A percentile compares a stretch with the other conserved stretches of the same genome.
Conservation (phyloP, 1,139 yeast genomes). For the Yamadazyma taylorii region DNA sequence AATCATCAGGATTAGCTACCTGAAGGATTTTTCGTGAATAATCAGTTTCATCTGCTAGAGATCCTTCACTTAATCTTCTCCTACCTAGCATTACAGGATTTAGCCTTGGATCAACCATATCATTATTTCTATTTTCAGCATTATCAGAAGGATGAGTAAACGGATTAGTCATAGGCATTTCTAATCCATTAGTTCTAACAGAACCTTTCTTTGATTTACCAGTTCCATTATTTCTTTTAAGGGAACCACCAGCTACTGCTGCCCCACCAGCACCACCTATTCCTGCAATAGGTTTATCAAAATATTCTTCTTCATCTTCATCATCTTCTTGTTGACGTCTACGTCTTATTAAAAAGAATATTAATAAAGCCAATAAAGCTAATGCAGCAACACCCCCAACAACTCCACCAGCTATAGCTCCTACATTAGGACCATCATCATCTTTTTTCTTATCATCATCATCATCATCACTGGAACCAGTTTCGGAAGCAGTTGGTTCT, state of each 20-base stretch:
- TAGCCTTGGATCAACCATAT: conserved; percentile 52
- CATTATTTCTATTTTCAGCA: conserved; percentile 23
- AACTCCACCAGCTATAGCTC: conserved; percentile 69
- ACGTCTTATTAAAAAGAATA: conserved; percentile 50
- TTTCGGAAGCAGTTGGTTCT: conserved; percentile 12
- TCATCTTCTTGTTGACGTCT: conserved; percentile 46
- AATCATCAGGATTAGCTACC: conserved; percentile 67
- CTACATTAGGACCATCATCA: conserved; percentile 30
- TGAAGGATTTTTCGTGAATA: conserved; percentile 70
- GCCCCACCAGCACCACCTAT: conserved; percentile 10
- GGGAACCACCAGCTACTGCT: conserved; percentile 22
- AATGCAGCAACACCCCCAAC: conserved; percentile 61
- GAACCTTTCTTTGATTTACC: conserved; percentile 24
- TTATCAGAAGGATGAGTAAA: conserved; percentile 60
- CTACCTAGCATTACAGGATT: conserved; percentile 73
- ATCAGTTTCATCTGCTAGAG: conserved; percentile 77
- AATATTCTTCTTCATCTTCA: conserved; percentile 51
- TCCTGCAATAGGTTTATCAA: conserved; percentile 31
- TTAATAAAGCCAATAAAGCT: conserved; percentile 40
- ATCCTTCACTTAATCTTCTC: conserved; percentile 71
- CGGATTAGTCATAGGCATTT: conserved; percentile 50
- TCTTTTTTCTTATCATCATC: conserved; percentile 9
- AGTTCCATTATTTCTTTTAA: conserved; percentile 23
- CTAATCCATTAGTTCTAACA: conserved; percentile 28
- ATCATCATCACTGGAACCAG: conserved; percentile 5